These are phyloP conservation scores for Arachis hypogaea DNA, from an alignment of 306 rosid genomes.

Conservation along the genomic window DNA sequence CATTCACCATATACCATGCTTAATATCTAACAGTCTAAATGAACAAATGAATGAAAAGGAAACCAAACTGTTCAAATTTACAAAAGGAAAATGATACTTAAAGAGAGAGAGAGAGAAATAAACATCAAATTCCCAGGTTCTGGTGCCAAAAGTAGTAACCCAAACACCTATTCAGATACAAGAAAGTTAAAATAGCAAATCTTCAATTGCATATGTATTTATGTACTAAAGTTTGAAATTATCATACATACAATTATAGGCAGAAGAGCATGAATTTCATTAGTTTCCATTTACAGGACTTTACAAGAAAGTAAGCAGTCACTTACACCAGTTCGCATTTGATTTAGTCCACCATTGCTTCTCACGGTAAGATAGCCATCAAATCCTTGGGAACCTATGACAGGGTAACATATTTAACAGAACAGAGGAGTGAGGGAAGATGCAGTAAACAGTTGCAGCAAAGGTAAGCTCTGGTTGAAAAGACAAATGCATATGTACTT, in stretches of 20 bases:
- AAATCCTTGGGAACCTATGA: conserved; percentile 62
- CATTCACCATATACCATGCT: conserved; percentile 25
- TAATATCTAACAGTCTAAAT: conserved; percentile 15
- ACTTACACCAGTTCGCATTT: conserved; percentile 98
- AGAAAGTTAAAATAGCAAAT: conserved; percentile 23
- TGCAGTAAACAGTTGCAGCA: conserved; percentile 13
- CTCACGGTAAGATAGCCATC: conserved; percentile 77
- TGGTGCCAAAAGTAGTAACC: conserved; percentile 26
- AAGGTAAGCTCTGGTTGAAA: conserved; percentile 12
- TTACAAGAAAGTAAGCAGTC: conserved; percentile 32
- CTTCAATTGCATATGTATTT: conserved; percentile 2
- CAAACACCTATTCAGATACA: conserved; percentile 3
- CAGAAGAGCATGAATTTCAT: background rate
- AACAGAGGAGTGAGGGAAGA: background rate
- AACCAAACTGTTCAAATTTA: conserved; percentile 2
- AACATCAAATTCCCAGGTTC: background rate
- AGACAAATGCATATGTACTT: conserved; percentile 10
- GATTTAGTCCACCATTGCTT: conserved; percentile 93
- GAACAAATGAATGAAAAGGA: conserved; percentile 10
- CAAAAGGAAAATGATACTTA: conserved; percentile 12
- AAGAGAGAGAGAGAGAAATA: background rate
- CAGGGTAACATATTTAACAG: conserved; percentile 32
- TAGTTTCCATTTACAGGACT: conserved; percentile 4
- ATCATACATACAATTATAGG: conserved; percentile 14
- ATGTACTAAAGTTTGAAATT: conserved; percentile 3